A percentile compares a stretch with the other conserved stretches of the same genome.
Conservation (phyloP, 257 asterid genomes). For the Coffea canephora region DNA sequence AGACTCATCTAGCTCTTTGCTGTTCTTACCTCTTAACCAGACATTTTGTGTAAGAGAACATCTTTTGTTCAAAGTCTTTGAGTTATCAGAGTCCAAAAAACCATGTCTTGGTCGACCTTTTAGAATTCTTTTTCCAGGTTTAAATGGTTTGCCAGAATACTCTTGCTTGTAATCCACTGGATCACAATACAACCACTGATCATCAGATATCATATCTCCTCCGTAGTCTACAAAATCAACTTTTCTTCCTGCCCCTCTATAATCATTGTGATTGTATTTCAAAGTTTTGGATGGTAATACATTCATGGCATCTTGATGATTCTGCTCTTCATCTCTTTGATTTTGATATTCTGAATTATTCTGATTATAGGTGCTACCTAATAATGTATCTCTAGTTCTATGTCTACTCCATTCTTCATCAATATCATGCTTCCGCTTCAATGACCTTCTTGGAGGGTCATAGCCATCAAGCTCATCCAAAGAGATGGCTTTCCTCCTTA, state of each 20-base stretch:
- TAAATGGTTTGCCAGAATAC: slow-evolving; percentile 17
- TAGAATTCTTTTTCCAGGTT: slow-evolving; percentile 15
- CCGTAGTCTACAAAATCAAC: slow-evolving; percentile 4
- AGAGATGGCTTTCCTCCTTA: slow-evolving; percentile 11
- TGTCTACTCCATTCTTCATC: slow-evolving; percentile 24
- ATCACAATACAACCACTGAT: slow-evolving; percentile 11
- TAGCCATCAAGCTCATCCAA: slow-evolving; percentile 8
- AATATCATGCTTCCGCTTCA: slow-evolving; percentile 22
- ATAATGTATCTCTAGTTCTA: slow-evolving; percentile 7
- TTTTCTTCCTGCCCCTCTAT: slow-evolving; percentile 7
- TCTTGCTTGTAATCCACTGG: slow-evolving; percentile 14
- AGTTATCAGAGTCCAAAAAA: background rate
- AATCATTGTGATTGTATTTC: slow-evolving; percentile 9
- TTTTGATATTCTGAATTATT: slow-evolving; percentile 19
- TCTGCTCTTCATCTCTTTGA: slow-evolving; percentile 20
- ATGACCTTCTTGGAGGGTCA: slow-evolving; percentile 9
- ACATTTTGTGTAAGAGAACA: slow-evolving; percentile 20
- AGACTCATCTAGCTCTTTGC: slow-evolving; percentile 14
- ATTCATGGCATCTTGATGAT: slow-evolving; percentile 13
- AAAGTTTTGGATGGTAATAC: slow-evolving; percentile 13
- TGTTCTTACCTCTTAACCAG: slow-evolving; percentile 29
- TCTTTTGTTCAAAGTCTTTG: slow-evolving; percentile 9
- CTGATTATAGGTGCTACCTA: slow-evolving; percentile 11
- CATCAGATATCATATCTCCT: slow-evolving; percentile 23
- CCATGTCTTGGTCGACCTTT: slow-evolving; percentile 14